Conservation (phyloP, 371 early-diverging fungal species). For the Apophysomyces trapeziformis region DNA sequence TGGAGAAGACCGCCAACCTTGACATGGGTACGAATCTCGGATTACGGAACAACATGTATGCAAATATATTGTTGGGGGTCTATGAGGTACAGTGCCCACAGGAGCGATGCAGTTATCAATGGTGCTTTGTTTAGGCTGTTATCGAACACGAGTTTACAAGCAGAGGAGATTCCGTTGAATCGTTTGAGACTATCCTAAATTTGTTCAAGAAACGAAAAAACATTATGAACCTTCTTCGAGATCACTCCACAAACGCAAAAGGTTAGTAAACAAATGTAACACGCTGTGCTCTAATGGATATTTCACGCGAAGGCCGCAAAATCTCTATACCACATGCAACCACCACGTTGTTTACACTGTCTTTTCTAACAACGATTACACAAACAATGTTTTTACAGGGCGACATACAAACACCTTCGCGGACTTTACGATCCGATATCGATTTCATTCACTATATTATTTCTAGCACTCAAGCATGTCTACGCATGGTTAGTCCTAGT, state of each 20-base stretch:
- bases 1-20: slow-evolving; percentile 60
- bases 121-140: slow-evolving; percentile 26
- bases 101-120: neutral
- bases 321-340: slow-evolving; percentile 3
- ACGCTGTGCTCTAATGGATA: neutral
- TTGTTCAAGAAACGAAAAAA: slow-evolving; percentile 44
- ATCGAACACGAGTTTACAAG: slow-evolving; percentile 46
- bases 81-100: slow-evolving; percentile 46
- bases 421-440: slow-evolving; percentile 36
- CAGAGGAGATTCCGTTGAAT: slow-evolving; percentile 24
- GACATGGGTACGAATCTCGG: slow-evolving; percentile 57
- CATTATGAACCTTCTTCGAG: slow-evolving; percentile 33
- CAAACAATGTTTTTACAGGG: slow-evolving; percentile 37
- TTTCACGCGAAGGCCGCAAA: slow-evolving; percentile 35
- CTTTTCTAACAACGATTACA: slow-evolving; percentile 32
- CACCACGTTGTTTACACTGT: slow-evolving; percentile 31
- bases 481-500: slow-evolving; percentile 14
- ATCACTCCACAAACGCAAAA: slow-evolving; percentile 36
- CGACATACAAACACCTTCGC: slow-evolving; percentile 18
- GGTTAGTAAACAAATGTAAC: slow-evolving; percentile 17
- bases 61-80: slow-evolving; percentile 47
- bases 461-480: slow-evolving; percentile 21
- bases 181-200: slow-evolving; percentile 33
- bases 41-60: slow-evolving; percentile 52
- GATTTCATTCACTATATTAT: slow-evolving; percentile 53